Base-by-base conservation (phyloP, 2,329 filamentous ascomycete genomes). In the Penicillium hesseltinei region DNA sequence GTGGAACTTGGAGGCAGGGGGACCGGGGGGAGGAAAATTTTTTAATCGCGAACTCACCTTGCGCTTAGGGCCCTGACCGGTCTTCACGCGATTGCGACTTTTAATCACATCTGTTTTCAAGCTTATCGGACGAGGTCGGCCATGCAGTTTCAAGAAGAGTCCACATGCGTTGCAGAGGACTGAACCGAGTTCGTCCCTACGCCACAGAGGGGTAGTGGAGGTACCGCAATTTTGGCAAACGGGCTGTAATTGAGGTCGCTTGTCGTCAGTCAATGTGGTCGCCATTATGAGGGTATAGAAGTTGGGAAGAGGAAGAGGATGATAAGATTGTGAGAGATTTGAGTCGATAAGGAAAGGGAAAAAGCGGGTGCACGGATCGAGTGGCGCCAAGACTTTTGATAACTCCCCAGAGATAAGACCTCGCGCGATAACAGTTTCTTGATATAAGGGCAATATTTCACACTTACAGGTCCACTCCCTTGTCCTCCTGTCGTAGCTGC, bases 71-170 rank as follows among this genome's bases (percentile, higher is more conserved):
- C 90, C 84, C 69, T 92, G 84, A 3, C 81, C 90, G 9, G 92
- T 94, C 82, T 97, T 97, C 67, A 97, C 93, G 64, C 94, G 88
- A 78, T 99, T 99, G 70, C 94, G 91, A 80, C 92, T 97, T 82
- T 99, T 99, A 80, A 99, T 99, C 66, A 97, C 93, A 81, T 99
- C 94, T 48, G 94, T 97, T 83, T 99, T 99, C 69, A 99, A 84
- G 68, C 91, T 96, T 74, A 96, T 97, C 66, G 94, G 94, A 56
- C 94, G 88, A 59, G 94, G 87, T 27, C 92, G 89, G 63, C 92
- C 92, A 74, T 99, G 94, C 66, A 99, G 84, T 83, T 99, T 99
- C 70, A 97, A 84, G 77, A 97, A 99, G 56, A 99, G 84, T 59
- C 94, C 94, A 77, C 94, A 99, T 70, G 94, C 94, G 79, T 99